These are phyloP conservation scores for Leishmania tropica DNA, from an alignment of 208 protist genomes.

Conservation along the genomic window DNA sequence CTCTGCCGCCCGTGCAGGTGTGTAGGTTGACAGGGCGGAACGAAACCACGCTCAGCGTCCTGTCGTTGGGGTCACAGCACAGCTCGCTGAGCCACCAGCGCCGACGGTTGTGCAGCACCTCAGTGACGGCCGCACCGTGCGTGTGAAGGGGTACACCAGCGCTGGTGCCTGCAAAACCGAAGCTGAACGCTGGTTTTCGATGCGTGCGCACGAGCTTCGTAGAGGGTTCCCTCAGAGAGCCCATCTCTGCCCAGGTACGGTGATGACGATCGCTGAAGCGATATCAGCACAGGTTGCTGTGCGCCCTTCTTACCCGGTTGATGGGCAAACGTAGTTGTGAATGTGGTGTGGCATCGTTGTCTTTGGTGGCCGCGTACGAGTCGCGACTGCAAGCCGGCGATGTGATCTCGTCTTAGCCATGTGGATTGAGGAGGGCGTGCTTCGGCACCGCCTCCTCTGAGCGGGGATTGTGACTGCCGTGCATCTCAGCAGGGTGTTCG, in stretches of 20 bases:
- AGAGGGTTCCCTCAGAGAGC: slow-evolving; percentile 26
- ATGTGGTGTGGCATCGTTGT: slow-evolving; percentile 28
- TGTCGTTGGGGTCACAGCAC: slow-evolving; percentile 35
- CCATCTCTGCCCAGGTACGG: slow-evolving; percentile 27
- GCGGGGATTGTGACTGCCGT: background rate
- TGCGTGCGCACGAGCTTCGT: slow-evolving; percentile 16
- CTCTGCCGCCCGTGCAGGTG: slow-evolving; percentile 2
- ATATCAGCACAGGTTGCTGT: slow-evolving; percentile 37
- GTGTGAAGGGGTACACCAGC: slow-evolving; percentile 57
- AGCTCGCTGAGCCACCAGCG: slow-evolving; percentile 42
- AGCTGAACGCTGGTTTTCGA: slow-evolving; percentile 36
- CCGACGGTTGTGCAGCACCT: slow-evolving; percentile 47
- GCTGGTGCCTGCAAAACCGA: slow-evolving; percentile 46
- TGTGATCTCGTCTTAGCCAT: slow-evolving; percentile 36
- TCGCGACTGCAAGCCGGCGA: slow-evolving; percentile 45
- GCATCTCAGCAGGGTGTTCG: background rate
- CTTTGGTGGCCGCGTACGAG: slow-evolving; percentile 34
- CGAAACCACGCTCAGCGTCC: slow-evolving; percentile 36
- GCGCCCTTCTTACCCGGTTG: background rate
- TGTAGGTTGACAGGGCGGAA: slow-evolving; percentile 21
- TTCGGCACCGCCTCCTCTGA: slow-evolving; percentile 19
- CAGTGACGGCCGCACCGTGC: slow-evolving; percentile 51
- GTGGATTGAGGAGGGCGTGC: slow-evolving; percentile 24
- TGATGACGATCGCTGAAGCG: slow-evolving; percentile 50
- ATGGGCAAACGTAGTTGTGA: slow-evolving; percentile 5